Conservation (phyloP, 768 basidiomycete genomes). For the Rhizopogon roseolus region DNA sequence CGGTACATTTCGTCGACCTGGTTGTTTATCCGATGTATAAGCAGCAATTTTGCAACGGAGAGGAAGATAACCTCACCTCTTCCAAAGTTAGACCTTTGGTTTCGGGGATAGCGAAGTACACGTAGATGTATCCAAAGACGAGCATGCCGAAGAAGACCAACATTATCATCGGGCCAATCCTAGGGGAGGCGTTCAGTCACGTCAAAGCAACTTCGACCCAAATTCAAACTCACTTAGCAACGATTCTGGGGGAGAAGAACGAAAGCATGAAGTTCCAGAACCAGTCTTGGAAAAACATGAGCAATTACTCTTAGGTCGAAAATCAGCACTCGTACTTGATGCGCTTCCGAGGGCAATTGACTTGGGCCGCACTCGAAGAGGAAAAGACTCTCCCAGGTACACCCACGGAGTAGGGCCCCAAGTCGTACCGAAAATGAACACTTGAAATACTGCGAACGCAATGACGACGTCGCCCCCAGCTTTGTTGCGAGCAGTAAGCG, state of each 20-base stretch:
- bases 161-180: conserved; percentile 71
- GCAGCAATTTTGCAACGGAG: not conserved
- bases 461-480: conserved; percentile 64
- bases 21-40: not conserved
- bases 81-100: conserved; percentile 75
- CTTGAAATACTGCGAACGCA: conserved; percentile 74
- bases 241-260: conserved; percentile 70
- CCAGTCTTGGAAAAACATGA: conserved; percentile 37
- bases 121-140: conserved; percentile 63
- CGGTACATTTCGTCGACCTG: conserved; percentile 75
- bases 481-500: conserved; percentile 52
- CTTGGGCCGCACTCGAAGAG: conserved; percentile 74
- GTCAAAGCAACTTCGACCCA: not conserved
- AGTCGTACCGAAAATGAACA: conserved; percentile 66
- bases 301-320: not conserved
- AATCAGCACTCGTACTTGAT: conserved; percentile 28
- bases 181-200: conserved; percentile 11
- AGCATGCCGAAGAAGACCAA: conserved; percentile 77
- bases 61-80: conserved; percentile 38
- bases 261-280: conserved; percentile 74
- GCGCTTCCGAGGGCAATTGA: conserved; percentile 72
- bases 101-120: conserved; percentile 76
- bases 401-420: conserved; percentile 80
- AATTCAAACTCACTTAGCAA: conserved; percentile 35
- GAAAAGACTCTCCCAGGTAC: conserved; percentile 78